These are phyloP conservation scores for Oemleria cerasiformis DNA, from an alignment of 306 rosid genomes.

Conservation along the genomic window DNA sequence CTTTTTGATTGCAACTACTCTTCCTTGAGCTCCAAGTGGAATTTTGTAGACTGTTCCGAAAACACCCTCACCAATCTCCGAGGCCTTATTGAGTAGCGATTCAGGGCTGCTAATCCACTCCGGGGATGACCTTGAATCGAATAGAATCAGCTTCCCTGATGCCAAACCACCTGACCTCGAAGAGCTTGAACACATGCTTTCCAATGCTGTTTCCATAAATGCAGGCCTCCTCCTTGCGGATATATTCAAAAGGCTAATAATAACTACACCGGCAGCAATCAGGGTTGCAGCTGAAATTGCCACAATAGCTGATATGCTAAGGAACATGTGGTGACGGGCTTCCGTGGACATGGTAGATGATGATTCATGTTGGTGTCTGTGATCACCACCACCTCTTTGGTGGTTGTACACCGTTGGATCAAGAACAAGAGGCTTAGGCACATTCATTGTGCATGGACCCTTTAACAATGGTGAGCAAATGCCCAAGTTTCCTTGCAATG, in stretches of 20 bases:
- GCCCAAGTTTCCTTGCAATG: slow-evolving; percentile 83
- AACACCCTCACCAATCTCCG: slow-evolving; percentile 80
- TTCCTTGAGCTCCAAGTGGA: slow-evolving; percentile 58
- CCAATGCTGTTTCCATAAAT: slow-evolving; percentile 75
- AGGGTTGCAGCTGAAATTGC: slow-evolving; percentile 74
- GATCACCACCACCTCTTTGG: slow-evolving; percentile 40
- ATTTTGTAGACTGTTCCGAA: slow-evolving; percentile 89
- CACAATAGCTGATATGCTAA: slow-evolving; percentile 74
- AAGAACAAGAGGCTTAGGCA: slow-evolving; percentile 86
- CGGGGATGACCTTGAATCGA: slow-evolving; percentile 46
- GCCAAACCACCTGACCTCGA: slow-evolving; percentile 58
- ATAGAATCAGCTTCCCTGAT: slow-evolving; percentile 71
- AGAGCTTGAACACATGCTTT: slow-evolving; percentile 87
- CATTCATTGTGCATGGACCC: slow-evolving; percentile 91
- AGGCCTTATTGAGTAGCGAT: slow-evolving; percentile 66
- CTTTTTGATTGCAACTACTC: slow-evolving; percentile 69
- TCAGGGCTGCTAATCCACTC: slow-evolving; percentile 52
- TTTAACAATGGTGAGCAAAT: slow-evolving; percentile 77
- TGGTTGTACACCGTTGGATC: slow-evolving; percentile 67
- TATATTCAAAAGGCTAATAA: slow-evolving; percentile 61
- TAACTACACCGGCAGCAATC: slow-evolving; percentile 65
- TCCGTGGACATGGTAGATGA: slow-evolving; percentile 20
- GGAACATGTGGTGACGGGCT: slow-evolving; percentile 53
- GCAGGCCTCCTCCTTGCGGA: slow-evolving; percentile 66
- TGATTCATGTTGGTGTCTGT: slow-evolving; percentile 29